Conservation (phyloP, 2,329 filamentous ascomycete species). For the Zymoseptoria crescenta region DNA sequence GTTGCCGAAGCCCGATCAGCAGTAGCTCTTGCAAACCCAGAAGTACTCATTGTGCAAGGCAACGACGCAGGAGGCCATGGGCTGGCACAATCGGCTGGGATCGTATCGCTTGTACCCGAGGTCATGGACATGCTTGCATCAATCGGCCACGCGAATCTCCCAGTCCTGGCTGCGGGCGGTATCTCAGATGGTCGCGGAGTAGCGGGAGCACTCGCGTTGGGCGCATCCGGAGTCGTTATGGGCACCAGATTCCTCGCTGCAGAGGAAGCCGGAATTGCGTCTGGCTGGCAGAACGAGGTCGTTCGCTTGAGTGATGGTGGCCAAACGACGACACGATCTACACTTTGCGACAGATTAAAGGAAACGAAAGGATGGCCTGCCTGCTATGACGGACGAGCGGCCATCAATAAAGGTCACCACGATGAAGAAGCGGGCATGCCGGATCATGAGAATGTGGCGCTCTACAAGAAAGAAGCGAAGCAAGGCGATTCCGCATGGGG, state of each 20-base stretch:
- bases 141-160: constrained; percentile 40
- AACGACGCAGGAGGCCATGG: constrained; percentile 57
- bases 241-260: constrained; percentile 55
- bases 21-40: constrained; percentile 39
- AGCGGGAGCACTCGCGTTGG: constrained; percentile 45
- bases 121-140: constrained; percentile 39
- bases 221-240: constrained; percentile 46
- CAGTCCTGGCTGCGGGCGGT: constrained; percentile 50
- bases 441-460: constrained; percentile 32
- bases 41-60: constrained; percentile 54
- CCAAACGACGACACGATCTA: constrained; percentile 39
- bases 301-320: constrained; percentile 42
- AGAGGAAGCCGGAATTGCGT: constrained; percentile 38
- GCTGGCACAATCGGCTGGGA: constrained; percentile 43
- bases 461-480: constrained; percentile 34
- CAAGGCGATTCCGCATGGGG: not conserved
- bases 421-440: constrained; percentile 31
- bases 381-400: constrained; percentile 47
- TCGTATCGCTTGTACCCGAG: constrained; percentile 51
- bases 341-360: constrained; percentile 44
- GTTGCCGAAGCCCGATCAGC: constrained; percentile 47
- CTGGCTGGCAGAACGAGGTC: constrained; percentile 39
- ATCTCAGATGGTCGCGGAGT: constrained; percentile 47
- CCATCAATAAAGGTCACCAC: constrained; percentile 46
- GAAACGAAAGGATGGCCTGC: constrained; percentile 51